These are phyloP conservation scores for Osmanthus fragrans DNA, from an alignment of 257 asterid genomes.

Conservation along the genomic window DNA sequence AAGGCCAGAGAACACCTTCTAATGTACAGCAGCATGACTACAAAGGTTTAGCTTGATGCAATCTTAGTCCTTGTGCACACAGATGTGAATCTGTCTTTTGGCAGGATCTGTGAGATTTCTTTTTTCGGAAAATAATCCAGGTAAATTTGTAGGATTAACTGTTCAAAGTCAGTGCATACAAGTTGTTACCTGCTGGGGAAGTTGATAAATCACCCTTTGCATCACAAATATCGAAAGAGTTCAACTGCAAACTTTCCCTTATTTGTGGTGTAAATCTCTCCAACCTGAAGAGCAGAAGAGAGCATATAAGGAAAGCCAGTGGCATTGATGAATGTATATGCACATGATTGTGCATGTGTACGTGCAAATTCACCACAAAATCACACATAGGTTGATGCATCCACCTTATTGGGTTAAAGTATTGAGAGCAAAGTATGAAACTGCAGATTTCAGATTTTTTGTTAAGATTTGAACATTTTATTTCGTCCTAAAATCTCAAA, in stretches of 20 bases:
- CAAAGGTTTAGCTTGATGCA: neutral
- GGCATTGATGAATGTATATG: neutral
- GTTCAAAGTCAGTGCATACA: neutral
- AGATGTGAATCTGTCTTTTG: neutral
- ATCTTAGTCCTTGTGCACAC: neutral
- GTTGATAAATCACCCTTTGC: neutral
- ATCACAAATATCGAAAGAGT: slow-evolving; percentile 65
- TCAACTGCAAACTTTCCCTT: slow-evolving; percentile 83
- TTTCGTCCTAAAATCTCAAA: neutral
- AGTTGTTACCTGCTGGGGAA: neutral
- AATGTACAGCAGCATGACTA: neutral
- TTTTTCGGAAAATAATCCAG: neutral
- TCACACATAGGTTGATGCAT: neutral
- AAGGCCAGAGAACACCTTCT: neutral
- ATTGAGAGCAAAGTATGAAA: neutral
- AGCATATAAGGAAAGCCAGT: slow-evolving; percentile 3
- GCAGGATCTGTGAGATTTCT: neutral
- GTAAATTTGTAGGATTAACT: neutral
- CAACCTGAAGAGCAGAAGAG: slow-evolving; percentile 49
- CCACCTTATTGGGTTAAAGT: neutral
- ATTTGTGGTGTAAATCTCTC: slow-evolving; percentile 69
- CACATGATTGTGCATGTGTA: neutral
- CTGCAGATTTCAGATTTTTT: neutral
- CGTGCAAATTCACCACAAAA: neutral
- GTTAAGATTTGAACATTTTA: neutral